Percentiles rank a stretch among this genome's conserved stretches.
Evolutionary conservation across 192 early-diverging fungal species (phyloP).

Genomic region (Coemansia javaensis): DNA sequence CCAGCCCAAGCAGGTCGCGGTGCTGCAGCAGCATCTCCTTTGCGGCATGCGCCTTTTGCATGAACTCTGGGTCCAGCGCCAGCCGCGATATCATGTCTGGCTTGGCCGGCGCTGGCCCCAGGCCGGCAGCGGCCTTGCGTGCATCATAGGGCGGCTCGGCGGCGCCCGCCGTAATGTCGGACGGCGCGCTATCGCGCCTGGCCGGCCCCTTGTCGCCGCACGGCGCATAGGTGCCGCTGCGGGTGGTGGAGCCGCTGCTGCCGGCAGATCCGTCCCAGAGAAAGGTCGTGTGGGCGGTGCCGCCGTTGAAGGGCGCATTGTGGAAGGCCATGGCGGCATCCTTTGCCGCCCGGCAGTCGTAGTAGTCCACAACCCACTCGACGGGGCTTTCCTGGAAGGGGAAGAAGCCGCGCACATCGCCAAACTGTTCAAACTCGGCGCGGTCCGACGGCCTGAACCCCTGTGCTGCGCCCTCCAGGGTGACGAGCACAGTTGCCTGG

Average conservation of each 20-base stretch:
- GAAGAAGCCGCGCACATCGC: conserved; percentile 14
- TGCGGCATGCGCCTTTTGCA: conserved; percentile 19
- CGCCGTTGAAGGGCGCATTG: conserved; percentile 1
- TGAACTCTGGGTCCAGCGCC: neutral
- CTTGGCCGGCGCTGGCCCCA: neutral
- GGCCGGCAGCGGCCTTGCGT: neutral
- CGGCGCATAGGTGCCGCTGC: neutral
- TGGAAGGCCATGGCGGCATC: conserved; percentile 11
- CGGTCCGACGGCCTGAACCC: conserved; percentile 11
- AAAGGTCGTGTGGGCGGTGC: conserved; percentile 19
- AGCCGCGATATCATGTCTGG: neutral
- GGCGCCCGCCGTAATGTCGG: no score
- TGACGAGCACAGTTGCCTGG: conserved; percentile 25
- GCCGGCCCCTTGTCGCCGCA: no score
- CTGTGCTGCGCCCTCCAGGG: conserved; percentile 3
- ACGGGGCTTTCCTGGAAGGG: conserved; percentile 4
- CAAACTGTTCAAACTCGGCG: conserved; percentile 15
- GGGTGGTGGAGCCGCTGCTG: neutral
- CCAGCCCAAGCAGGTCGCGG: no score
- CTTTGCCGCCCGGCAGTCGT: conserved; percentile 17
- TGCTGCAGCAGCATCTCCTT: conserved; percentile 31
- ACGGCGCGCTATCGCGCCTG: no score
- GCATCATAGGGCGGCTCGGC: neutral
- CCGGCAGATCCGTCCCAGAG: conserved; percentile 24
- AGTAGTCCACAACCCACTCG: conserved; percentile 39